phyloP scores from a whole-genome alignment of 192 early-diverging fungal species.

The Linnemannia hyalina region DNA sequence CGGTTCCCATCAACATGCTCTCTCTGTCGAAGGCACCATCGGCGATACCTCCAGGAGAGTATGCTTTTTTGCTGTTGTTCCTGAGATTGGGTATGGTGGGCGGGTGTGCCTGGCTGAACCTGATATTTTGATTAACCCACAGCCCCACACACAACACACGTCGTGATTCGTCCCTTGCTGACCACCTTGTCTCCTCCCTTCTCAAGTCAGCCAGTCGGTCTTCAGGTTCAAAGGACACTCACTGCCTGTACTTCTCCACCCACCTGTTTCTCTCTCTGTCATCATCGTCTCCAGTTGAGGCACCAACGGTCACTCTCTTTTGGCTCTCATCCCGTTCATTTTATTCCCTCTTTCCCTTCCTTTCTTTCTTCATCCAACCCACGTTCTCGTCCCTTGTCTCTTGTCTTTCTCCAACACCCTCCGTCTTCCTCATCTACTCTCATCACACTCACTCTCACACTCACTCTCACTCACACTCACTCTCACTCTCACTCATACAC shows the following conservation, averaged over 20 bases:
- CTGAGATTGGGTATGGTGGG: too few species aligned
- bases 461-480: background rate
- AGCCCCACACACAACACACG: too few species aligned
- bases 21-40: too few species aligned
- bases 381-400: background rate
- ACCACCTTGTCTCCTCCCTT: too few species aligned
- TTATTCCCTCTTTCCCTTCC: background rate
- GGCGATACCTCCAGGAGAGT: too few species aligned
- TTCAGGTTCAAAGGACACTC: too few species aligned
- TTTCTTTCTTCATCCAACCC: background rate
- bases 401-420: background rate
- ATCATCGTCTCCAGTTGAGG: constrained; percentile 7
- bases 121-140: too few species aligned
- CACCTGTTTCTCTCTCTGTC: background rate
- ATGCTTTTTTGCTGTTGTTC: too few species aligned
- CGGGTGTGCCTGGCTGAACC: too few species aligned
- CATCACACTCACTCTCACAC: background rate
- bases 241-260: background rate
- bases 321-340: background rate
- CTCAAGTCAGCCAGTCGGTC: too few species aligned
- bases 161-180: too few species aligned
- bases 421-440: background rate
- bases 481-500: background rate
- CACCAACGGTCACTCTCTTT: background rate
- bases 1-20: too few species aligned